Percentiles rank a stretch among this genome's conserved stretches.
These are phyloP conservation scores for Chalciporus piperatus DNA, from an alignment of 768 basidiomycete genomes.

Conservation along the genomic window DNA sequence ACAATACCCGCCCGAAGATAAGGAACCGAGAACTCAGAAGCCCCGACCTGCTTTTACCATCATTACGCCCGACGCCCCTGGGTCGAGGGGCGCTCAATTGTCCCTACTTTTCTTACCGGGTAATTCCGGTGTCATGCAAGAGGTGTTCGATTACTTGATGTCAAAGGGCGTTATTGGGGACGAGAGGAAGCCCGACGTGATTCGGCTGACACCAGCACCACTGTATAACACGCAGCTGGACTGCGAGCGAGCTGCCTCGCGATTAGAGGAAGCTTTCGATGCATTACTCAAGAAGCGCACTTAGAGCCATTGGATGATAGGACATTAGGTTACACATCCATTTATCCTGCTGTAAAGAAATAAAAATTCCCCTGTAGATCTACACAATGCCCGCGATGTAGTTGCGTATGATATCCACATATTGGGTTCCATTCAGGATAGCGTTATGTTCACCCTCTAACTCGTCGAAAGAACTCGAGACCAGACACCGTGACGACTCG, in stretches of 20 bases:
- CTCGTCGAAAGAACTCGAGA: conserved; percentile 36
- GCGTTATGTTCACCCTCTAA: conserved; percentile 54
- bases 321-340: not conserved
- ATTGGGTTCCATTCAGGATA: conserved; percentile 43
- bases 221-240: conserved; percentile 85
- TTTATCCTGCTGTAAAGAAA: not conserved
- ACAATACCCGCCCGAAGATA: conserved; percentile 24
- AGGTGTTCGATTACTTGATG: conserved; percentile 57
- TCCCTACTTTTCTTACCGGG: conserved; percentile 77
- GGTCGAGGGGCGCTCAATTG: conserved; percentile 79
- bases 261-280: conserved; percentile 61
- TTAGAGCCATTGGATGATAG: conserved; percentile 5
- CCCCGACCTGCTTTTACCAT: conserved; percentile 73
- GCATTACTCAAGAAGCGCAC: conserved; percentile 11
- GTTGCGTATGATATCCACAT: conserved; percentile 42
- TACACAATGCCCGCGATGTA: conserved; percentile 34
- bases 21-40: conserved; percentile 12
- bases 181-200: conserved; percentile 88
- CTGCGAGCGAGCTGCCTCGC: conserved; percentile 63
- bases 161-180: conserved; percentile 85
- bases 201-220: conserved; percentile 82
- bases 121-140: conserved; percentile 61
- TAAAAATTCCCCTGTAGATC: conserved; percentile 3
- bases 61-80: conserved; percentile 74
- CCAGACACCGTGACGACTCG: too few relatives aligned